phyloP scores from a whole-genome alignment of 116 monocot species.

The Iris pallida region DNA sequence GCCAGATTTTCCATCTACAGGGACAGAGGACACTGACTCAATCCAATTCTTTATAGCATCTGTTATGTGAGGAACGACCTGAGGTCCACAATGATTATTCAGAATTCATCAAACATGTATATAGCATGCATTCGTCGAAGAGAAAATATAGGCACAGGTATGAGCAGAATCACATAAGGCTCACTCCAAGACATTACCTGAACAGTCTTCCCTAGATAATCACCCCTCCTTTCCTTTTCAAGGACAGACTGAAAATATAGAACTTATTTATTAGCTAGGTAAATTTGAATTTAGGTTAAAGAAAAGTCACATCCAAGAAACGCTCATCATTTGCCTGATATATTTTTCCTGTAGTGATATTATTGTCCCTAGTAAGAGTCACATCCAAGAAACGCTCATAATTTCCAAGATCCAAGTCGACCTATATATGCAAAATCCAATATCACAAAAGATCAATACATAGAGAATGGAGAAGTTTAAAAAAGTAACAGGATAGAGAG shows the following conservation, averaged over 20 bases:
- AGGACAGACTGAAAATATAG: slow-evolving; percentile 65
- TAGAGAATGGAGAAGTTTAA: neutral
- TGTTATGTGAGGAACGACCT: slow-evolving; percentile 70
- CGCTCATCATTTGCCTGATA: slow-evolving; percentile 39
- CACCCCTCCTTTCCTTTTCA: slow-evolving; percentile 84
- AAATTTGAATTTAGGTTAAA: neutral
- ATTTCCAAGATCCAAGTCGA: slow-evolving; percentile 88
- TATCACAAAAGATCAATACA: neutral
- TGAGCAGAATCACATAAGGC: neutral
- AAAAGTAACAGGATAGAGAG: neutral
- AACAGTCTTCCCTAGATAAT: slow-evolving; percentile 95
- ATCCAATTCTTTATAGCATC: slow-evolving; percentile 71
- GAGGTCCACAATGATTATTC: neutral
- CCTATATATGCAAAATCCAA: slow-evolving; percentile 22
- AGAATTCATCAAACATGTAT: neutral
- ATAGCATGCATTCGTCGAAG: neutral
- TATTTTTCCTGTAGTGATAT: slow-evolving; percentile 89
- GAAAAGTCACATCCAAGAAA: neutral
- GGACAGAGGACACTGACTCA: slow-evolving; percentile 41
- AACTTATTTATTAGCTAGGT: neutral
- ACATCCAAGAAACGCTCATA: slow-evolving; percentile 90
- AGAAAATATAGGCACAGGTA: neutral
- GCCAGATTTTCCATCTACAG: slow-evolving; percentile 48
- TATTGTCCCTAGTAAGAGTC: slow-evolving; percentile 74
- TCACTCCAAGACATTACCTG: slow-evolving; percentile 42